Base-by-base conservation (phyloP, 257 asterid genomes). In the Paraleonurus japonicus region DNA sequence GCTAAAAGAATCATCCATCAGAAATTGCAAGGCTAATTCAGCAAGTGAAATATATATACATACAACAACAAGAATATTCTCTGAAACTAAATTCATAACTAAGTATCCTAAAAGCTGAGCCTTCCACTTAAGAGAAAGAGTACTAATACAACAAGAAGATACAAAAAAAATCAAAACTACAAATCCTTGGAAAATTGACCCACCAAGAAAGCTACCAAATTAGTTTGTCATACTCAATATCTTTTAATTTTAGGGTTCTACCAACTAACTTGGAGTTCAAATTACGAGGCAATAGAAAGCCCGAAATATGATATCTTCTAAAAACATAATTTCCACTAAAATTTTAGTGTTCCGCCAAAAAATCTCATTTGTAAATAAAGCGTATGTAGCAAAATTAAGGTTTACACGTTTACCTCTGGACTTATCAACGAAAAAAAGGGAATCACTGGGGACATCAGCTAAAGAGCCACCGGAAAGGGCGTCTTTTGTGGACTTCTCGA, bases 401-500 rank as follows among this genome's bases (percentile, higher is more conserved):
- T 28, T 11, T 55, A 4, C 1, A 10, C 1, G 27, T 2, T 17
- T 84, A 95, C 99, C 99, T 78, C 83, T 85, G 81, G 97, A 86
- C 61, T 89, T 92, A 67, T 95, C 98, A 69, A 91, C 92, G 74
- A 75, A 92, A 65, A 88, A 92, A 8, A 90, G 90, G 57, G 90
- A 78, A 65, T 87, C 93, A 2, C 91, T 82, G 9, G 96, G 94
- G 12, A 75, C 85, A 30, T 84, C 79, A 15, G 96, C 89, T 72
- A 91, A 83, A 61, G 99, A 89, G 26, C 98, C 88, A 27, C 98
- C 99, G 11, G 98, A 88, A 77, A 92, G 98, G 51, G 97, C 98
- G 61, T 95, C 98, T 76, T 92, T 92, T 0, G 95, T 95, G 30
- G 96, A 76, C 50, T 92, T 92, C 47, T 95, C 99, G 30, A 81